Base-by-base conservation (phyloP, 2,329 filamentous ascomycete species). In the Scedosporium dehoogii region DNA sequence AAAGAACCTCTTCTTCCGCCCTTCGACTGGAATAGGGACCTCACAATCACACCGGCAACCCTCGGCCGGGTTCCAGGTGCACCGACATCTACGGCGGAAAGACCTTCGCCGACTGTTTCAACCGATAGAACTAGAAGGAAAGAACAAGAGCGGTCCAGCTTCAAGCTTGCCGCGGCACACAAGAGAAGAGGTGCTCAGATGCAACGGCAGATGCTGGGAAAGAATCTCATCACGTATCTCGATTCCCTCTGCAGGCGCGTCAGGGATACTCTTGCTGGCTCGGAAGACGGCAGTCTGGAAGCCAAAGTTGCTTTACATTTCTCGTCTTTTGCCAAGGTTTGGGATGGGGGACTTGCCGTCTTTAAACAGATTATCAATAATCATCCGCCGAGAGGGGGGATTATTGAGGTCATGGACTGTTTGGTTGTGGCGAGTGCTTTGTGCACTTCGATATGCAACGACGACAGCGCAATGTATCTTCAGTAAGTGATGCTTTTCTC, bases 341-440 rank as follows among this genome's bases (percentile, higher is more conserved):
- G 65, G 65, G 60, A 59, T 10, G 63, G 63, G 14, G 65, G 65
- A 3, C 38, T 66, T 10, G 56, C n/a, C 27, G 60, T 55, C n/a
- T 64, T 66, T 25, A 62, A 65, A n/a, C 58, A 55, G 4, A 18
- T 66, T 7, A 67, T 66, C 58, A 63, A 64, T 46, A 65, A 67
- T 55, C 63, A 56, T 18, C 66, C 66, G 2, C 66, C 65, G 1
- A 61, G 62, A 38, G 33, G 33, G 21, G 51, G 59, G 1, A 46
- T 66, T 21, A 29, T 55, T 2, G 63, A 65, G 33, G 61, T 65
- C 12, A 18, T 66, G 5, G 65, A 67, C 53, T 65, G 59, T 7
- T 64, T 67, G 12, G 29, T 67, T 1, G 64, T 65, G 21, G 62
- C 64, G 10, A 66, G 62, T 16, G 62, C 65, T 29, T 63, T 63